Percentiles rank a stretch among this genome's conserved stretches.
phyloP scores from a whole-genome alignment of 768 basidiomycete genomes.

The Lactarius pseudohatsudake region DNA sequence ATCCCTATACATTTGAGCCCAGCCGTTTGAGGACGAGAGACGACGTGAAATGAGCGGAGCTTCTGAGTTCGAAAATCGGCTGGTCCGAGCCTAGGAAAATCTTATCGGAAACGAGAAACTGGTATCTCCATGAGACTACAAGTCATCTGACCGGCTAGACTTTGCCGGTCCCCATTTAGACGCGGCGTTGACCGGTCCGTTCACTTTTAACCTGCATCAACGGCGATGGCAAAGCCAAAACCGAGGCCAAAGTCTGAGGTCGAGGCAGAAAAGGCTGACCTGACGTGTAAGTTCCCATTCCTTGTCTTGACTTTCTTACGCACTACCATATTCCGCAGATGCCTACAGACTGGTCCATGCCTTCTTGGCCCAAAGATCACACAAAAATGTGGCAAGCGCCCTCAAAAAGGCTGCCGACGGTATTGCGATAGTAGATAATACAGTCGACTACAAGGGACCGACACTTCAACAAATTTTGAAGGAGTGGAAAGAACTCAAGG shows the following conservation, averaged over 20 bases:
- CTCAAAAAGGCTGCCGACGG: conserved; percentile 72
- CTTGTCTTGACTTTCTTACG: background rate
- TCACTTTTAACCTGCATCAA: background rate
- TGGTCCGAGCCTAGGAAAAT: no score
- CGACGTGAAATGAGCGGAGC: no score
- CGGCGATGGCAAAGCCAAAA: background rate
- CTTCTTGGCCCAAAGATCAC: conserved; percentile 65
- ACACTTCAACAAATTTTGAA: conserved; percentile 62
- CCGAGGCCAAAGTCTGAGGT: background rate
- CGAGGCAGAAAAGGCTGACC: conserved; percentile 8
- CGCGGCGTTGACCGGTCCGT: conserved; percentile 10
- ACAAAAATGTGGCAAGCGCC: conserved; percentile 69
- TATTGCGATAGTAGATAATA: conserved; percentile 59
- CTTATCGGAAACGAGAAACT: no score
- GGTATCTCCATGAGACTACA: no score
- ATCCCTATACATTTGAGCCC: no score
- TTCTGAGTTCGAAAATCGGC: no score
- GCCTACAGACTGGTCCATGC: conserved; percentile 76
- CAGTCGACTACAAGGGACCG: conserved; percentile 47
- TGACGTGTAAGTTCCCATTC: conserved; percentile 8
- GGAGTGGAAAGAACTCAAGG: conserved; percentile 52
- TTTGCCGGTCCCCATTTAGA: background rate
- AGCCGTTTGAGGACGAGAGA: no score
- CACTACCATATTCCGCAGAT: conserved; percentile 40
- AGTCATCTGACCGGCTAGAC: no score